Base-by-base conservation (phyloP, 2,329 filamentous ascomycete species). In the Verticillium nonalfalfae region DNA sequence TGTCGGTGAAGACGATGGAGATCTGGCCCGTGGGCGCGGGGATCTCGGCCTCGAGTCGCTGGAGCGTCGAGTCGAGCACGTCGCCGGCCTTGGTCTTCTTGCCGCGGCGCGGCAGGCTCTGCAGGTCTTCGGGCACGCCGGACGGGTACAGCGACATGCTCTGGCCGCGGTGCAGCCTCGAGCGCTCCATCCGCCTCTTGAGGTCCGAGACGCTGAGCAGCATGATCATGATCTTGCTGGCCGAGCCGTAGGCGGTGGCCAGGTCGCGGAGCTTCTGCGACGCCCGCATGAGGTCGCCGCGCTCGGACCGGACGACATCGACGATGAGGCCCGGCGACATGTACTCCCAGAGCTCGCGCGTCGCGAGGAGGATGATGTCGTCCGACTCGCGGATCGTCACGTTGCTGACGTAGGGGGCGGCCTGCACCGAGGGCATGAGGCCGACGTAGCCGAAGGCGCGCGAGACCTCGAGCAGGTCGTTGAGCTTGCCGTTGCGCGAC, bases 181-280 rank as follows among this genome's bases (percentile, higher is more conserved):
- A 90, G 65, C 90, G 85, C 72, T 96, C 90, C 61, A 83, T 79
- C 65, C 92, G 86, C 71, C 91, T 90, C 76, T 96, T 94, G 60
- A 99, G 79, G 71, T 98, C 93, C 60, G 90, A 89, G 40, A 99
- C 90, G 60, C 93, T 94, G 60, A 99, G 88, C 80, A 99, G 91
- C 94, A 98, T 98, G 55, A 99, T 92, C 93, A 98, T 98, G 65
- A 98, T 91, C 78, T 99, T 99, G 71, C 89, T 90, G 1, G 88
- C 93, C 13, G 94, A 91, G 59, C 95, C 95, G 73, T 97, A 98
- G 1, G 94, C 92, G 72, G 99, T 97, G 52, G 95, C 95, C 60
- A 98, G 81, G 77, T 99, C 95, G 62, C 95, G 88, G 36, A 99
- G 83, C 76, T 96, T 97, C 73, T 98, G 94, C 4, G 95, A 90